Evolutionary conservation across 179 eudicot species (phyloP), one percentile per base, ranked within the genome.

Genomic region (Amaranthus tricolor): DNA sequence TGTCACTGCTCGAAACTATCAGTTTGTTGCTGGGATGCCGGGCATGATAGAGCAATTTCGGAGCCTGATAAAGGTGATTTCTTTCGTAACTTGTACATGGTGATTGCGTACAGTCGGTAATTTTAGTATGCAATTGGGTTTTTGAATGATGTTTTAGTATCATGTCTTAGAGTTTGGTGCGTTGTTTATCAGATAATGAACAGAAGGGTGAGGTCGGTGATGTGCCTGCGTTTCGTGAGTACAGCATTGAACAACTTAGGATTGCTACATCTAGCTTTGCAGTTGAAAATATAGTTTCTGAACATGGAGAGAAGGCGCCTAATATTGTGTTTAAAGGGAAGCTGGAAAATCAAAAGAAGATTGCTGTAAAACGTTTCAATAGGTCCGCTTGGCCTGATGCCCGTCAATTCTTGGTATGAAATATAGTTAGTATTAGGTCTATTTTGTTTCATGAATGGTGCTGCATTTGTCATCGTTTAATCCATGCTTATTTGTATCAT

Each of bases 341-440:
- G 87, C 62, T 91, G 74, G 91, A 90, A 51, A 91, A 90, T 75
- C 97, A 91, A 82, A 86, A 79, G 78, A 87, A 85, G 45, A 80
- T 91, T 74, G 97, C 95, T 74, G 89, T 91, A 58, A 91, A 90
- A 72, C 95, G 95, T 54, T 91, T 91, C 67, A 90, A 88, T 68
- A 83, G 97, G 83, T 84, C 89, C 78, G 97, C 97, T 66, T 91
- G 95, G 97, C 97, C 95, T 49, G 97, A 91, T 86, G 80, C 89
- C 13, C 84, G 92, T 8, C 97, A 91, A 76, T 90, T 91, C 82
- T 62, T 91, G 90, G 97, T 90, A 85, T 62, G 83, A 48, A 51
- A 21, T 62, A n/a, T 53, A 7, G 7, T 50, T 21, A 13, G 9
- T 54, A 5, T 74, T 19, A 15, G 40, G 40, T 20, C 10, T 6